Evolutionary conservation across 768 basidiomycete species (phyloP), one percentile per base, ranked within the genome.

Genomic region (Mycena indigotica): DNA sequence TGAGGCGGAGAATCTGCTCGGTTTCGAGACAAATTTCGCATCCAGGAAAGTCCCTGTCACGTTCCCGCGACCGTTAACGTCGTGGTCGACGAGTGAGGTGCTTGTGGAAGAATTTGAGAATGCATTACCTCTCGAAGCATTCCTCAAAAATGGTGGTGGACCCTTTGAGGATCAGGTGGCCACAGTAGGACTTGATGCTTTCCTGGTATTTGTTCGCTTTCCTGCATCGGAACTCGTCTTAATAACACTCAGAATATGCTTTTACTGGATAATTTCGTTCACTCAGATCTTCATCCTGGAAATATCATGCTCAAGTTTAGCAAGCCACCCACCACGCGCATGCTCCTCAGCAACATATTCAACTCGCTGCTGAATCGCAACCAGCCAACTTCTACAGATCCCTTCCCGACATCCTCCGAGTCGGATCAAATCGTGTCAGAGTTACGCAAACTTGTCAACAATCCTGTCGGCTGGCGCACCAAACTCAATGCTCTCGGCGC

Each of bases 261-360:
- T 19, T 78, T 99, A 1, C 78, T 99, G 44, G 97, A 99, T 73
- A 98, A 99, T 72, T 99, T 97, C 72, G 94, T 96, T 10, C 97
- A 98, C 70, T 81, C 91, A 3, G 92, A 93, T 68, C 82, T 93
- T 21, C 92, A 93, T 70, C 90, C 92, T 2, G 96, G 96, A 28
- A 98, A 98, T 70, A 95, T 98, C 73, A 91, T 97, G 88, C 85
- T 99, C 77, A 97, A 96, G 70, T 98, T 98, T 76, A 88, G 85
- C 68, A 92, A 91, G 69, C 93, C 93, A 0, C 84, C 89, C 8
- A 82, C 85, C 1, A 89, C 92, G 0, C 73, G 77, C 41, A 78
- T 85, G 64, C 76, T 92, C 45, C 72, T 93, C 39, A 73, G 77
- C 61, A 84, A 83, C 63, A 73, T 93, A 50, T 83, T 85, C 65